Base-by-base conservation (phyloP, 371 early-diverging fungal species). In the Coemansia sp. region DNA sequence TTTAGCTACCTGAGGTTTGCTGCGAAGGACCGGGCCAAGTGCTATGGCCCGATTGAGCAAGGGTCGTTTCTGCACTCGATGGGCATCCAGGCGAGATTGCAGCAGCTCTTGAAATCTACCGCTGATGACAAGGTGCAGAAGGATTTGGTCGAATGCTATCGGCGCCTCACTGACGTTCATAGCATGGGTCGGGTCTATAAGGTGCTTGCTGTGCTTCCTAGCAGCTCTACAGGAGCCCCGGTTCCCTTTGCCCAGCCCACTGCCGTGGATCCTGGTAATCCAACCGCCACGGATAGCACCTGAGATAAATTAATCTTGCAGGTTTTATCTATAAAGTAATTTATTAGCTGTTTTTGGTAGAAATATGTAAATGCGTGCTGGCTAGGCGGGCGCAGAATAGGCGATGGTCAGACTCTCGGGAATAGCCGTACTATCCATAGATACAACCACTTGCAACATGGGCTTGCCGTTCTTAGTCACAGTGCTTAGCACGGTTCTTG, bases 11-110 rank as follows among this genome's bases (percentile, higher is more conserved):
- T 98, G 46, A 82, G 84, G 46, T 72, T 83, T 16, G 87, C 89
- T 0, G 83, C 85, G 38, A 62, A 64, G 0, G 60, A 29, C 40
- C 44, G 18, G 77, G 89, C 84, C 5, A 62, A 70, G 16, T 76
- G 86, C 38, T 83, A 84, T 76, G 97, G 95, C 0, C 93, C 95
- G 4, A 75, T 93, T 4, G 90, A 91, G 8, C 98, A 98, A 77
- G 82, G 86, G 7, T 71, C 84, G 32, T 92, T 96, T 66, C 72
- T 98, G 29, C 86, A 89, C 36, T 75, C 84, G 5, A 83, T 98
- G 69, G 97, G 98, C 12, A 94, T 98, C 46, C 86, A 86, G 48
- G 79, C 84, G 0, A 84, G 98, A 6, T 69, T 93, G 37, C 70
- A 87, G 67, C 83, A 84, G 79, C 80, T 97, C 40, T 70, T 95